Percentiles rank a stretch among this genome's conserved stretches.
These are phyloP conservation scores for Coemansia sp. DNA, from an alignment of 192 early-diverging fungal species.

Conservation along the genomic window DNA sequence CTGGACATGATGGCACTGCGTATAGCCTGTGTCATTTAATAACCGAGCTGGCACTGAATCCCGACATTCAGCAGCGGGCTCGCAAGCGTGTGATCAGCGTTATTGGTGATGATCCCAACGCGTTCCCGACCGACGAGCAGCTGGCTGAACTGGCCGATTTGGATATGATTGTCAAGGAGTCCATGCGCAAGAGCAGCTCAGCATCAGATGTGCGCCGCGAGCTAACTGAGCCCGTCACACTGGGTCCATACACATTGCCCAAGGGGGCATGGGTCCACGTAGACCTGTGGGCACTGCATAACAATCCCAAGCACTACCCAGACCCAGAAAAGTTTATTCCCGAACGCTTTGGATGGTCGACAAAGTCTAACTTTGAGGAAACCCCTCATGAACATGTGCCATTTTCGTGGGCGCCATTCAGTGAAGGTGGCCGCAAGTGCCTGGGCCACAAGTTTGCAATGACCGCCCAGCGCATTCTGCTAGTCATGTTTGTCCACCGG, in stretches of 20 bases:
- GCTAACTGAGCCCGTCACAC: conserved; percentile 51
- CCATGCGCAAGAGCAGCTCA: conserved; percentile 47
- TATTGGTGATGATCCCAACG: conserved; percentile 51
- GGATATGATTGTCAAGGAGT: conserved; percentile 57
- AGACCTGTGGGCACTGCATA: conserved; percentile 60
- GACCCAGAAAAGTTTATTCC: conserved; percentile 57
- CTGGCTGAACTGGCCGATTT: conserved; percentile 51
- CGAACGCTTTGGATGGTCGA: conserved; percentile 51
- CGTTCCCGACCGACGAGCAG: conserved; percentile 57
- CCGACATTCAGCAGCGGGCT: conserved; percentile 43
- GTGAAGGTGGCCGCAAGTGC: conserved; percentile 60
- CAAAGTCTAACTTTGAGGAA: not conserved
- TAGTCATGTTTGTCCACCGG: conserved; percentile 54
- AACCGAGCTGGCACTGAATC: conserved; percentile 55
- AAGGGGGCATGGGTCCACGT: conserved; percentile 56
- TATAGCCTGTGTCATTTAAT: conserved; percentile 42
- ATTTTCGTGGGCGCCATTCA: conserved; percentile 62
- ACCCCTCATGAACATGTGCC: conserved; percentile 14
- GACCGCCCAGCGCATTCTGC: conserved; percentile 58
- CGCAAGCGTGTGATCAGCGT: conserved; percentile 45
- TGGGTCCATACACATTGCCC: conserved; percentile 56
- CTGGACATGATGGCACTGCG: conserved; percentile 59
- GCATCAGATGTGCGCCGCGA: conserved; percentile 38
- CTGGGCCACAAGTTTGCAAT: conserved; percentile 66
- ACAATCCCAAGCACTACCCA: conserved; percentile 51